Base-by-base conservation (phyloP, 228 moss, liverwort and hornwort species). In the Sphagnum fallax region DNA sequence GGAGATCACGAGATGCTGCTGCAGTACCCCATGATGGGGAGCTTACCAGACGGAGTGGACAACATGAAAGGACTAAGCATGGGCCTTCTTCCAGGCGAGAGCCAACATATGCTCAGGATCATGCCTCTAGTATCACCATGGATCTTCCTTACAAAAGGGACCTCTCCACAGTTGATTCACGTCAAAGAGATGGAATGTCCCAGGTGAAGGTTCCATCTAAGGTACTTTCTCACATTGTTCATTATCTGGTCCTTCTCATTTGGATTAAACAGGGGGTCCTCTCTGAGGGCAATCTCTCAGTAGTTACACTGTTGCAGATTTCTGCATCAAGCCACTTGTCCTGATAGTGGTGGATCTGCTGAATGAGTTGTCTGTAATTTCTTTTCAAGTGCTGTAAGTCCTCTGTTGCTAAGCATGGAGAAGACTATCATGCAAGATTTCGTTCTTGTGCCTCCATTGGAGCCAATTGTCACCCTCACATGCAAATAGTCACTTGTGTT, bases 101-200 rank as follows among this genome's bases (percentile, higher is more conserved):
- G 8, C 13, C 69, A 58, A 74, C 72, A 66, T 80, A 74, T 74
- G 83, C 73, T 75, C 78, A 83, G 16, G 86, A 83, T 61, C 86
- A 83, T 65, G 78, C 76, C 72, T 78, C 77, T 53, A 78, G 77
- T 14, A 74, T 77, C 71, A 75, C 82, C 49, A 72, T 72, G 61
- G 82, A 86, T 63, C 80, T 78, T 69, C 78, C 80, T 9, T 77
- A 71, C 67, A 82, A 80, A 75, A 79, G 86, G 72, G 86, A 83
- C 65, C 71, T 70, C 48, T 67, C 78, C 66, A 74, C 76, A 53
- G 86, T 86, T 80, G 83, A 86, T 74, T 74, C 83, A 65, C 83
- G 78, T 74, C 87, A 76, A 68, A 78, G 86, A 78, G 86, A 86
- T 64, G 18, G 72, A 48, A 57, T 66, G 67, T 80, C 83, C 76